A percentile compares a stretch with the other conserved stretches of the same genome.
phyloP scores from a whole-genome alignment of 2,329 filamentous ascomycete genomes.

The Fusarium pseudoanthophilum region DNA sequence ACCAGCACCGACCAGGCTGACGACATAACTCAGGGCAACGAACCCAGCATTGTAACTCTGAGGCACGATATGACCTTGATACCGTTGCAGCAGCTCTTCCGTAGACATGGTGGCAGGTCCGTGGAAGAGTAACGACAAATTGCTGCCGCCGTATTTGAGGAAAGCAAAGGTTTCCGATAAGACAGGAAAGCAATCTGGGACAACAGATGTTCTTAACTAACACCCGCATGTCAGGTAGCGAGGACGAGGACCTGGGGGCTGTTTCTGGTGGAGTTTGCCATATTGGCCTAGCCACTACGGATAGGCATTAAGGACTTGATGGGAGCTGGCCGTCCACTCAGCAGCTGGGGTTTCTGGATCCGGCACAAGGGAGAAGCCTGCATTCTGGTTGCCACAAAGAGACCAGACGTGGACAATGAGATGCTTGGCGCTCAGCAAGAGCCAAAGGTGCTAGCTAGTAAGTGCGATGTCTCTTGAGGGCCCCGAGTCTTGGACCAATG shows the following conservation, averaged over 20 bases:
- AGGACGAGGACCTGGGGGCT: background rate
- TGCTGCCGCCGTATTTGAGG: slow-evolving; percentile 17
- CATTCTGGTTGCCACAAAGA: slow-evolving; percentile 23
- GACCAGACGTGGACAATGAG: slow-evolving; percentile 13
- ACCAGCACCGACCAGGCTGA: slow-evolving; percentile 79
- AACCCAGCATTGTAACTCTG: slow-evolving; percentile 67
- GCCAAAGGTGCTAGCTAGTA: slow-evolving; percentile 7
- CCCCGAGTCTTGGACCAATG: slow-evolving; percentile 18
- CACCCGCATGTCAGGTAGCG: slow-evolving; percentile 9
- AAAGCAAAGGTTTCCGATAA: slow-evolving; percentile 7
- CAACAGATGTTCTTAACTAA: slow-evolving; percentile 36
- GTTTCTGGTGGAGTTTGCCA: slow-evolving; percentile 32
- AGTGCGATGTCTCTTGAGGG: slow-evolving; percentile 20
- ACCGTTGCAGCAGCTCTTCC: slow-evolving; percentile 52
- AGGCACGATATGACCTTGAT: slow-evolving; percentile 59
- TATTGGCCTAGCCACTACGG: slow-evolving; percentile 16
- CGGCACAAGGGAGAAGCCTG: slow-evolving; percentile 28
- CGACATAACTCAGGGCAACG: slow-evolving; percentile 77
- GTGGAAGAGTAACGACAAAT: slow-evolving; percentile 22
- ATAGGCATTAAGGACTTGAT: slow-evolving; percentile 5
- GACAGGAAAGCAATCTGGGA: slow-evolving; percentile 13
- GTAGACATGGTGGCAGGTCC: slow-evolving; percentile 36
- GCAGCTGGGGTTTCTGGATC: slow-evolving; percentile 18
- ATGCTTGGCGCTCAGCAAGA: slow-evolving; percentile 23
- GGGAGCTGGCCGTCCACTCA: slow-evolving; percentile 16